These are phyloP conservation scores for Nannochloropsis oceanica DNA, from an alignment of 108 stramenopile species.

Conservation along the genomic window DNA sequence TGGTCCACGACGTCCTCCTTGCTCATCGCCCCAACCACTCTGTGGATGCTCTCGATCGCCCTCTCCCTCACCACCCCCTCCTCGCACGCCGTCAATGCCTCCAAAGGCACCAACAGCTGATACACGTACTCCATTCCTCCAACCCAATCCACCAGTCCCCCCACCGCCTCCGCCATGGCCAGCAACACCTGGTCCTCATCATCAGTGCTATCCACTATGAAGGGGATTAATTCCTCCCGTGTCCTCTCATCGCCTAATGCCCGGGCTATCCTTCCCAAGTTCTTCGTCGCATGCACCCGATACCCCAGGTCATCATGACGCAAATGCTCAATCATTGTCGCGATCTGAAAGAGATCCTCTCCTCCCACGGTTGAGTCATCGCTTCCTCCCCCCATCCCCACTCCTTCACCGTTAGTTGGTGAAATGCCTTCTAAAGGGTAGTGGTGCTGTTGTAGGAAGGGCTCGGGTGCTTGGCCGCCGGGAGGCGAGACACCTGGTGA, in stretches of 20 bases:
- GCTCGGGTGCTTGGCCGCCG: not conserved
- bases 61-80: conserved; percentile 82
- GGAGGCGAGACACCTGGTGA: not conserved
- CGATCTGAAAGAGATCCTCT: conserved; percentile 15
- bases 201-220: conserved; percentile 39
- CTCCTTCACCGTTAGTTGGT: not conserved
- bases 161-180: conserved; percentile 42
- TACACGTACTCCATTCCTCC: conserved; percentile 35
- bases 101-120: conserved; percentile 64
- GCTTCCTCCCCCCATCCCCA: conserved; percentile 3
- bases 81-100: conserved; percentile 72
- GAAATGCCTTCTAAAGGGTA: not conserved
- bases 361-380: not conserved
- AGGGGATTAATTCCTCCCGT: conserved; percentile 45
- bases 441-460: not conserved
- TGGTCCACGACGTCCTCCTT: conserved; percentile 41
- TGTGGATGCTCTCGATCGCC: conserved; percentile 57
- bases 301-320: conserved; percentile 30
- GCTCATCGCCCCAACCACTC: conserved; percentile 33
- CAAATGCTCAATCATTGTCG: conserved; percentile 38
- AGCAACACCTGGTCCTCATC: conserved; percentile 47
- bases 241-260: conserved; percentile 44
- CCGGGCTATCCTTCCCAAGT: conserved; percentile 27
- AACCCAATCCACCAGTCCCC: conserved; percentile 14
- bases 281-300: conserved; percentile 28